Percentiles rank a stretch among this genome's conserved stretches.
These are phyloP conservation scores for Pterocarpus santalinus DNA, from an alignment of 306 rosid genomes.

Conservation along the genomic window DNA sequence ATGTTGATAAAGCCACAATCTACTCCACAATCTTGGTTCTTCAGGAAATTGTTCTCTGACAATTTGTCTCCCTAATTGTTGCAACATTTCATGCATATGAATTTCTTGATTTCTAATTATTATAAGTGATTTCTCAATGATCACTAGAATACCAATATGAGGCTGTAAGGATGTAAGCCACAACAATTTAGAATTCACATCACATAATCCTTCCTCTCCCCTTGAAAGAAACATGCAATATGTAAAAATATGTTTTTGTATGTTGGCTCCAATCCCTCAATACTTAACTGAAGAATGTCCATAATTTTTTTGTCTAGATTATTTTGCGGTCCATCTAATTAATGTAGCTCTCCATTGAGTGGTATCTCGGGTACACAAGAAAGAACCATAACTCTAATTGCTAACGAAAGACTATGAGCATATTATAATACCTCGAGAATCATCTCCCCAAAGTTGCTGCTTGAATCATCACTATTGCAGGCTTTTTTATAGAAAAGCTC, in stretches of 20 bases:
- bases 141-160: neutral
- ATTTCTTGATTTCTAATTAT: slow-evolving; percentile 31
- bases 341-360: slow-evolving; percentile 19
- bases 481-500: slow-evolving; percentile 19
- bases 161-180: slow-evolving; percentile 1
- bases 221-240: slow-evolving; percentile 42
- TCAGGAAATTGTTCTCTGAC: neutral
- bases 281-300: slow-evolving; percentile 13
- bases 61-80: slow-evolving; percentile 39
- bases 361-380: neutral
- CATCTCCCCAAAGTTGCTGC: neutral
- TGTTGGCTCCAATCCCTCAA: neutral
- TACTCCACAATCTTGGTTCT: slow-evolving; percentile 34
- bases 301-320: slow-evolving; percentile 5
- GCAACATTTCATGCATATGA: slow-evolving; percentile 43
- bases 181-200: slow-evolving; percentile 1
- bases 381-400: neutral
- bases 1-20: slow-evolving; percentile 36
- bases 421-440: neutral
- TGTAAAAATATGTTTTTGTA: slow-evolving; percentile 38
- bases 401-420: neutral
- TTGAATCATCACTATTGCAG: slow-evolving; percentile 13
- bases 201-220: neutral
- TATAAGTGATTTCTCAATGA: slow-evolving; percentile 43
- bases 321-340: neutral